Conservation (phyloP, 805 yeast genomes). For the Saturnispora galanensis region DNA sequence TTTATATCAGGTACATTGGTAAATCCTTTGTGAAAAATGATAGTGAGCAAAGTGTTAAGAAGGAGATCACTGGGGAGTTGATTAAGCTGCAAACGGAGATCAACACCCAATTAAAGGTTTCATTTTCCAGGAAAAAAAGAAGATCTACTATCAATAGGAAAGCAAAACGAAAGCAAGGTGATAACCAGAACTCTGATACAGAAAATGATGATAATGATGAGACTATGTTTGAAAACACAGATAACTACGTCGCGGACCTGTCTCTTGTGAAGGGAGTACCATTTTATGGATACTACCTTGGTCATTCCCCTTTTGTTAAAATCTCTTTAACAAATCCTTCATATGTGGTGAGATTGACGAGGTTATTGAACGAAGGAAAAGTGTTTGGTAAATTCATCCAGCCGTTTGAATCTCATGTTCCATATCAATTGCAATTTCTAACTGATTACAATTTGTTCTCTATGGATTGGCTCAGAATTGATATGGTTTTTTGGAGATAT, state of each 20-base stretch:
- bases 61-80: slow-evolving; percentile 23
- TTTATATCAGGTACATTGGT: slow-evolving; percentile 37
- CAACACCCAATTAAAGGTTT: slow-evolving; percentile 24
- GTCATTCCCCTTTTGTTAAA: slow-evolving; percentile 56
- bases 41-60: slow-evolving; percentile 21
- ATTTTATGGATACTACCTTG: slow-evolving; percentile 74
- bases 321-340: slow-evolving; percentile 58
- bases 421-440: slow-evolving; percentile 65
- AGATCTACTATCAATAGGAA: background rate
- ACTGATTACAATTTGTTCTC: slow-evolving; percentile 79
- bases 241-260: slow-evolving; percentile 43
- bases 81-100: slow-evolving; percentile 8
- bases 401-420: slow-evolving; percentile 74
- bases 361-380: slow-evolving; percentile 36
- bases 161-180: background rate
- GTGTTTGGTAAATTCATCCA: slow-evolving; percentile 32
- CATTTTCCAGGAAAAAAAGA: slow-evolving; percentile 25
- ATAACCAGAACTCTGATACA: slow-evolving; percentile 3
- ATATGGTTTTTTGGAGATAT: slow-evolving; percentile 40
- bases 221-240: background rate
- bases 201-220: slow-evolving; percentile 9
- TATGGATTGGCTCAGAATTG: slow-evolving; percentile 62
- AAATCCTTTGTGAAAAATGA: background rate
- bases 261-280: slow-evolving; percentile 65
- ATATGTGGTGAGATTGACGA: slow-evolving; percentile 43